Evolutionary conservation across 768 basidiomycete genomes (phyloP), one percentile per base, ranked within the genome.

Genomic region (Pleurotus salmoneostramineus): DNA sequence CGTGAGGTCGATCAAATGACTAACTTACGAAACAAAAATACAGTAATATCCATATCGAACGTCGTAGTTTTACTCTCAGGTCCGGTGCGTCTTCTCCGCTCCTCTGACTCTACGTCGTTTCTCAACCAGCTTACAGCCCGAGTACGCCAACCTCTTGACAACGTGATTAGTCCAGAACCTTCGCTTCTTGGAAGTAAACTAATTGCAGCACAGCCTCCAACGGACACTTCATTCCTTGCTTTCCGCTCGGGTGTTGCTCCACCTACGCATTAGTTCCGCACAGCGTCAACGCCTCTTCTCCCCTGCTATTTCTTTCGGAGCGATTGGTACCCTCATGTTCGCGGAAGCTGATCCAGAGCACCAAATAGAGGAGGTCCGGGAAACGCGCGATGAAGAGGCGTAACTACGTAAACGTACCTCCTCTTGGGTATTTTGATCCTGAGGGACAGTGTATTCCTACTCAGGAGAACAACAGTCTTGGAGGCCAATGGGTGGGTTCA

Each of bases 181-280:
- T 17, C n/a, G 10, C 8, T 14, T 15, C 44, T 2, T 45, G n/a
- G 8, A 14, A 11, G 15, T 15, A 6, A 15, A 45, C 12, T 15
- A 45, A 11, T 45, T 2, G 15, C 17, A 45, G 15, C 6, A 45
- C 45, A 58, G 57, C 32, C 21, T 37, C 17, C 57, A 58, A 43
- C 34, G 35, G 5, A 35, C 50, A 4, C 48, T 58, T 34, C 57
- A 58, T 43, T 44, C 46, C 3, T 12, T 58, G 11, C 57, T 58
- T 34, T 58, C 57, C n/a, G 40, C 56, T 31, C 43, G 56, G 32
- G 32, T 58, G 17, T 32, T 51, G 7, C 49, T 58, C 12, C 34
- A 58, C 32, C 42, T 51, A 27, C 57, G 49, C 35, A 40, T 27
- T 14, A 37, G 37, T 31, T 55, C 35, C 11, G 37, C 52, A n/a